Base-by-base conservation (phyloP, 768 basidiomycete species). In the Phaeotremella skinneri region DNA sequence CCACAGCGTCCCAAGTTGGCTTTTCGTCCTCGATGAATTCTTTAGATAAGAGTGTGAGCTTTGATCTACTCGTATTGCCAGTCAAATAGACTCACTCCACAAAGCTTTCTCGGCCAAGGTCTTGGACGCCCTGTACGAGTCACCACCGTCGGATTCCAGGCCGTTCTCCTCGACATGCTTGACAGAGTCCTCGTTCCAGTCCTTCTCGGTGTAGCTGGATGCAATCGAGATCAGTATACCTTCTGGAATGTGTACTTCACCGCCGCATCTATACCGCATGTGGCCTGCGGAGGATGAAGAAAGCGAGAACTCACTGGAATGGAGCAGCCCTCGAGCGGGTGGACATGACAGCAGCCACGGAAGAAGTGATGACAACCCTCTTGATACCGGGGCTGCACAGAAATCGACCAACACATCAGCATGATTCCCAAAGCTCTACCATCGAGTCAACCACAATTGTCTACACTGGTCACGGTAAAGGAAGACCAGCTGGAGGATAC, bases 281-380 rank as follows among this genome's bases (percentile, higher is more conserved):
- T n/a, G n/a, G n/a, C n/a, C n/a, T n/a, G n/a, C n/a, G n/a, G n/a
- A n/a, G n/a, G n/a, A n/a, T n/a, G n/a, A n/a, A n/a, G n/a, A n/a
- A n/a, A n/a, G n/a, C 37, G 37, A 41, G 11, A n/a, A 50, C 49
- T 50, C 26, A 50, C 49, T 29, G 26, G 30, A 25, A 27, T 16
- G 67, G 67, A 30, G 58, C 43, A 13, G 11, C 43, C 49, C 41
- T 58, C 25, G 58, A 27, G 17, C 63, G 55, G 26, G 67, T 62
- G 43, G 64, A 59, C 48, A 71, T 62, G 61, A 79, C 60, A 21
- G 79, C 68, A 0, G 83, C 86, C 47, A 73, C 78, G 1, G 87
- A 88, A 9, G 84, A 84, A 0, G 86, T 88, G 58, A 88, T 74
- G 6, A 89, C 83, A 42, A 91, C 78, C 2, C 89, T 83, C 70